Evolutionary conservation across 73 alveolate species (phyloP).

Genomic region (Stentor roeselii): DNA sequence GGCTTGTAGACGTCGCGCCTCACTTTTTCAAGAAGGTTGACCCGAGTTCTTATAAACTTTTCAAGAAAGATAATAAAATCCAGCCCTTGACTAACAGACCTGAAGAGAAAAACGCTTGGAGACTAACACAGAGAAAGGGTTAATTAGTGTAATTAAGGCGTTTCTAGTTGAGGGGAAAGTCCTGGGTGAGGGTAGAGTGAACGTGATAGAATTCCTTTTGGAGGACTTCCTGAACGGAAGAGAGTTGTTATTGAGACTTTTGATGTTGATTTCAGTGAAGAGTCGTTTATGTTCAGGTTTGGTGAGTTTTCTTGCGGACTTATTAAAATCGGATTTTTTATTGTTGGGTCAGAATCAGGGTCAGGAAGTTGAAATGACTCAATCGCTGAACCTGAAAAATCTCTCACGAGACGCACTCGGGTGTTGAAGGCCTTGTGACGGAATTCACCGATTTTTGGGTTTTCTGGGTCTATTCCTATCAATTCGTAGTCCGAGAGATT

Average conservation of each 20-base stretch:
- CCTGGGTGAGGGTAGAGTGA: background rate
- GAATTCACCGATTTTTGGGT: background rate
- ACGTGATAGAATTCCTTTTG: background rate
- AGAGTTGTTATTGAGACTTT: background rate
- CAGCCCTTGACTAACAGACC: constrained; percentile 94
- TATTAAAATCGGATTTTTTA: too few relatives aligned
- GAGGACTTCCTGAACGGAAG: background rate
- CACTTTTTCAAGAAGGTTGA: constrained; percentile 89
- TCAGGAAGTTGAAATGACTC: too few relatives aligned
- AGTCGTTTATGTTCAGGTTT: too few relatives aligned
- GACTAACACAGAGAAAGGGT: constrained; percentile 97
- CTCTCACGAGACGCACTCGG: background rate
- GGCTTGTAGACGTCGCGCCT: constrained; percentile 99
- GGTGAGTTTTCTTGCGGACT: too few relatives aligned
- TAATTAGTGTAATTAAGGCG: constrained; percentile 37
- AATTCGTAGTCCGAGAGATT: background rate
- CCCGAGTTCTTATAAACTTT: constrained; percentile 68
- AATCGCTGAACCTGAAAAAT: background rate
- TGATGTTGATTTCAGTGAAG: background rate
- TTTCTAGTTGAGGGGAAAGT: too few relatives aligned
- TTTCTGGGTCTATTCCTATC: background rate
- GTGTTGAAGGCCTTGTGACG: background rate
- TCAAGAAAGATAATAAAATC: constrained; percentile 94
- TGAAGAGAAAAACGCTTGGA: constrained; percentile 99
- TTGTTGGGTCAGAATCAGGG: too few relatives aligned